Evolutionary conservation across 2,329 filamentous ascomycete species (phyloP), one percentile per base, ranked within the genome.

Genomic region (Trichophyton rubrum): DNA sequence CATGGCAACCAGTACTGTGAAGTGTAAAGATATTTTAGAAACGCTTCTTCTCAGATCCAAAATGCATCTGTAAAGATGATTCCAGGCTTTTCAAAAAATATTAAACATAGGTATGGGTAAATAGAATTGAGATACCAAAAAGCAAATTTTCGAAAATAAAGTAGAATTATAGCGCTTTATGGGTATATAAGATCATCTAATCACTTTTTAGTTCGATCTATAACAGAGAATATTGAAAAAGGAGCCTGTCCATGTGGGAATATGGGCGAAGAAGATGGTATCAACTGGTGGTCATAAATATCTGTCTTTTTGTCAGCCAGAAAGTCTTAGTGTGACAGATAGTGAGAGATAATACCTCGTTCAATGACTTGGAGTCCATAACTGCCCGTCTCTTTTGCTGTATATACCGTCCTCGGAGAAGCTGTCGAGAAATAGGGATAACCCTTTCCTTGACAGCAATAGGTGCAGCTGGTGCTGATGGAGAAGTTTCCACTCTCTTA

Each of bases 301-400:
- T 73, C 72, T 74, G 59, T 17, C 13, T 35, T 49, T 27, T n/a
- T 27, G 61, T 62, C 56, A 61, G 56, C 30, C 15, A 40, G 13
- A n/a, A 7, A 22, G 15, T 17, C 13, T 53, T 41, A 5, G 40
- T 47, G n/a, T 40, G 17, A 43, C 11, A 20, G 15, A 2, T 43
- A n/a, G 40, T 15, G 22, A 5, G 3, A 13, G 24, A 20, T 60
- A 62, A 38, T 76, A 91, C 88, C 84, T 96, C 90, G 72, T 91
- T 92, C 69, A 97, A 75, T 13, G 90, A 89, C 69, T 87, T 85
- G 56, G 85, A 81, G 72, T 96, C 88, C 77, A 90, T 82, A 62
- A 90, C 82, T 1, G 91, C 90, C 77, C 86, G 83, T 68, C 85
- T 85, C 78, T 97, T 97, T 67, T 93, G 89, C 61, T 87, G 87